These are phyloP conservation scores for Geotrichum bryndzae DNA, from an alignment of 1,139 yeast genomes.

Conservation along the genomic window DNA sequence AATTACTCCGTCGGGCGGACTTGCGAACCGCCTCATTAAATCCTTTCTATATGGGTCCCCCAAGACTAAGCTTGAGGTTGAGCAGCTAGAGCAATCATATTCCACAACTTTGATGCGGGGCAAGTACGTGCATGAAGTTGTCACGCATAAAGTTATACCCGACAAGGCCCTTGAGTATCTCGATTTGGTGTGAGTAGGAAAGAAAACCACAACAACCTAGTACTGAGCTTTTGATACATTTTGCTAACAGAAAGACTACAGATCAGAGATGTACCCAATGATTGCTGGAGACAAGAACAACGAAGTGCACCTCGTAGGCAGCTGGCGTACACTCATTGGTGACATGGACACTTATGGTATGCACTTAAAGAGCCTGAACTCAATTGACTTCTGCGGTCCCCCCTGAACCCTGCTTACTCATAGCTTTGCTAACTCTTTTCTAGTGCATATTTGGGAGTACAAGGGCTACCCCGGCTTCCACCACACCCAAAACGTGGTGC, in stretches of 20 bases:
- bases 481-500: constrained; percentile 35
- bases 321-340: constrained; percentile 41
- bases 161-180: constrained; percentile 36
- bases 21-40: constrained; percentile 30
- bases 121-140: constrained; percentile 40
- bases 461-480: constrained; percentile 41
- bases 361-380: neutral
- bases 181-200: constrained; percentile 27
- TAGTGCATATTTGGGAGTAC: constrained; percentile 41
- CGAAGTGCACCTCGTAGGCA: constrained; percentile 38
- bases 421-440: no score
- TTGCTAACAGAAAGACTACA: neutral
- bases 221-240: neutral
- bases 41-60: constrained; percentile 38
- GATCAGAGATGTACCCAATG: constrained; percentile 33
- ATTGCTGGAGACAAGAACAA: constrained; percentile 33
- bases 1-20: constrained; percentile 11
- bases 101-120: constrained; percentile 39
- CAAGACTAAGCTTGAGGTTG: constrained; percentile 33
- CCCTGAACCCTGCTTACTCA: neutral
- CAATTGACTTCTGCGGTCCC: neutral
- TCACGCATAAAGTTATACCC: constrained; percentile 37
- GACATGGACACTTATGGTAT: constrained; percentile 35
- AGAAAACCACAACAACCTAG: neutral
- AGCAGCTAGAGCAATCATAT: constrained; percentile 35